phyloP scores from a whole-genome alignment of 2,329 filamentous ascomycete genomes.

The Ilyonectria destructans region DNA sequence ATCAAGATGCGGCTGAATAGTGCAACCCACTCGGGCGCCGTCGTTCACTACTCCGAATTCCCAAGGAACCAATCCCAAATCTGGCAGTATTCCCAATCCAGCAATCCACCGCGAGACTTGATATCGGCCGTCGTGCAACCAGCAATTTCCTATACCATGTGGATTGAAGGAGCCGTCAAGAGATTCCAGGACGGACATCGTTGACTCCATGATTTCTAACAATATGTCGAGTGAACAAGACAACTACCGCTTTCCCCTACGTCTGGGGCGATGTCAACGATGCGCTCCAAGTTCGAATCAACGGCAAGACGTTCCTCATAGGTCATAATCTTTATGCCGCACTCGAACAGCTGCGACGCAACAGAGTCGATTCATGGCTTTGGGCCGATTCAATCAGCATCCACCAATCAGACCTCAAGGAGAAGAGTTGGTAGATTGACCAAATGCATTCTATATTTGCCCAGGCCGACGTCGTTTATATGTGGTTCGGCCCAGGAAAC shows the following conservation, averaged over 20 bases:
- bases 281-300: slow-evolving; percentile 6
- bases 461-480: slow-evolving; percentile 33
- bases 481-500: slow-evolving; percentile 40
- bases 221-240: no score
- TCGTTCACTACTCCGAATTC: no score
- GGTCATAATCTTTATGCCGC: slow-evolving; percentile 26
- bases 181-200: no score
- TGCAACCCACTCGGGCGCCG: no score
- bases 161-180: no score
- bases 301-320: slow-evolving; percentile 15
- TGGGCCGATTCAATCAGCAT: slow-evolving; percentile 48
- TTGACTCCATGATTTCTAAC: no score
- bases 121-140: no score
- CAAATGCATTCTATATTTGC: slow-evolving; percentile 40
- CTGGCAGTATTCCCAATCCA: no score
- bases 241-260: slow-evolving; percentile 17
- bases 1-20: no score
- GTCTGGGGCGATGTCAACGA: slow-evolving; percentile 35
- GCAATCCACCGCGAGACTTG: no score
- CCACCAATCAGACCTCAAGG: slow-evolving; percentile 34
- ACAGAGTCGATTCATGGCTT: slow-evolving; percentile 30
- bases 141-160: no score
- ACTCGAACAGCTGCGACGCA: slow-evolving; percentile 28
- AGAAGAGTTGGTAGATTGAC: slow-evolving; percentile 41
- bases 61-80: no score